These are phyloP conservation scores for Leptomonas seymouri DNA, from an alignment of 208 protist species.

Conservation along the genomic window DNA sequence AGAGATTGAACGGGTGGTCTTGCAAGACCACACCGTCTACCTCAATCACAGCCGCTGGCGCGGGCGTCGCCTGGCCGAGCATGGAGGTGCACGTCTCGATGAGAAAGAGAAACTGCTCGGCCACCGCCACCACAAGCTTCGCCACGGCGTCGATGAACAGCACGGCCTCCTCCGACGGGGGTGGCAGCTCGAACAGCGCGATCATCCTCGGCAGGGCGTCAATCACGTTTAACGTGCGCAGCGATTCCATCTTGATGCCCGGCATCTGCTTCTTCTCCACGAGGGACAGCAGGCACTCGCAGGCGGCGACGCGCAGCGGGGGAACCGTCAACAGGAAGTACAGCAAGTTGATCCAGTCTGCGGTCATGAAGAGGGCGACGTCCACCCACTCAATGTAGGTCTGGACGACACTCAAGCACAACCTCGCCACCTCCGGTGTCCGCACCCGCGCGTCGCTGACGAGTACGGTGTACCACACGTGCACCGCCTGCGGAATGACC, in stretches of 20 bases:
- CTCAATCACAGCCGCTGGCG: constrained; percentile 11
- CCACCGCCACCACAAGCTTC: constrained; percentile 51
- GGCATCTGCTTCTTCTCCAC: constrained; percentile 85
- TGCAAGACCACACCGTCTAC: constrained; percentile 31
- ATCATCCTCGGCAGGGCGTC: constrained; percentile 62
- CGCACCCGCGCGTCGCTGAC: constrained; percentile 58
- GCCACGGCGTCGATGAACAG: constrained; percentile 59
- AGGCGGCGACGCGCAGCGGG: constrained; percentile 47
- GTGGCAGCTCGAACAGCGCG: constrained; percentile 54
- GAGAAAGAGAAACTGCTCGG: constrained; percentile 62
- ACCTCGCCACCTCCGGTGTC: constrained; percentile 47
- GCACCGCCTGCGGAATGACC: constrained; percentile 57
- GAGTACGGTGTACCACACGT: constrained; percentile 57
- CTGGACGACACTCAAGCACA: constrained; percentile 69
- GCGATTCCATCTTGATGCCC: constrained; percentile 61
- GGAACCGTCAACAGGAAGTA: constrained; percentile 61
- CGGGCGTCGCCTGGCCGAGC: constrained; percentile 4
- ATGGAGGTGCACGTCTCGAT: constrained; percentile 43
- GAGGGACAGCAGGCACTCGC: constrained; percentile 63
- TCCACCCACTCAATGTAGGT: constrained; percentile 87
- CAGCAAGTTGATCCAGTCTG: constrained; percentile 75
- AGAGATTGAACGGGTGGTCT: constrained; percentile 36
- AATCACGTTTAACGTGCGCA: constrained; percentile 58
- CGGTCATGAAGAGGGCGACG: constrained; percentile 57
- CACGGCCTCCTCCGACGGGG: constrained; percentile 44